These are phyloP conservation scores for Magnusiomyces fungicola DNA, from an alignment of 1,139 yeast genomes.

Conservation along the genomic window DNA sequence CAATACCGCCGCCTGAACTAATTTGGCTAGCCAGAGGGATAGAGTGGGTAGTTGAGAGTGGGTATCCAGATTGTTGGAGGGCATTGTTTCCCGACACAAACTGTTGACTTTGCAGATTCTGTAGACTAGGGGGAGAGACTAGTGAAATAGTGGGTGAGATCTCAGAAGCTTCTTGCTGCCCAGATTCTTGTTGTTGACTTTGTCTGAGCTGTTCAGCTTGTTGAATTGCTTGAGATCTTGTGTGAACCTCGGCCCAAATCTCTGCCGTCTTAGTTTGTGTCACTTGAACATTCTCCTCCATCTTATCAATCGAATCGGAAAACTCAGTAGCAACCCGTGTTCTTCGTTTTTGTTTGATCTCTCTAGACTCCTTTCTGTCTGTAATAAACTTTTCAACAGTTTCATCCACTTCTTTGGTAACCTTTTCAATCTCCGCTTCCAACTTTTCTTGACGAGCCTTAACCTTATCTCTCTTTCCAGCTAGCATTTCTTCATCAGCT, in stretches of 20 bases:
- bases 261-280: slow-evolving; percentile 10
- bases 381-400: slow-evolving; percentile 13
- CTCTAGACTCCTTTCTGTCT: slow-evolving; percentile 17
- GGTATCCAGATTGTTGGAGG: no score
- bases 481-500: slow-evolving; percentile 18
- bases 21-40: background rate
- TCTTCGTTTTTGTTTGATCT: slow-evolving; percentile 19
- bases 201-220: background rate
- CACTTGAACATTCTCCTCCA: slow-evolving; percentile 26
- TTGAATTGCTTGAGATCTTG: background rate
- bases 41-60: background rate
- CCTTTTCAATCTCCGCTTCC: slow-evolving; percentile 17
- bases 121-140: background rate
- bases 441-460: slow-evolving; percentile 20
- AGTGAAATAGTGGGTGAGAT: background rate
- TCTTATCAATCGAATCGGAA: slow-evolving; percentile 30
- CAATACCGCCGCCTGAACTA: background rate
- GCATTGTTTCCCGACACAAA: no score
- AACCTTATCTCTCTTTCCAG: slow-evolving; percentile 24
- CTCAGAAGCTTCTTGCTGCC: no score
- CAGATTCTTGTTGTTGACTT: no score
- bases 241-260: background rate
- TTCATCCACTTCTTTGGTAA: slow-evolving; percentile 17
- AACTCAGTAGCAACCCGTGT: slow-evolving; percentile 29
- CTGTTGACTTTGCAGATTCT: background rate